A percentile compares a stretch with the other conserved stretches of the same genome.
Evolutionary conservation across 2,329 filamentous ascomycete species (phyloP).

Genomic region (Epichloe hybrida): DNA sequence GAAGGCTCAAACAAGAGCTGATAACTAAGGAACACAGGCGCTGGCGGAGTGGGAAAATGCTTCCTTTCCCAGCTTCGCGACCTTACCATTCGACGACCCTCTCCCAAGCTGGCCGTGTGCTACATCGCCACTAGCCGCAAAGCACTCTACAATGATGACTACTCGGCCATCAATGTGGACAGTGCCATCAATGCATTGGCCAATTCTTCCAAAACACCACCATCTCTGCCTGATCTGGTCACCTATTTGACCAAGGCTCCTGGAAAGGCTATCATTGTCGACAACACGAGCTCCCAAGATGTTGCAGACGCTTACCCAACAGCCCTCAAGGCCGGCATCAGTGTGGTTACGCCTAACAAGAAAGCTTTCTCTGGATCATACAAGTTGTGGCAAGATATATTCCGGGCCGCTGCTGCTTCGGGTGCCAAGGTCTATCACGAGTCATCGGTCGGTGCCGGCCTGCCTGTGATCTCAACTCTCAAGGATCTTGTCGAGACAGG

Average conservation of each 20-base stretch:
- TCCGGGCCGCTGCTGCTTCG: conserved; percentile 52
- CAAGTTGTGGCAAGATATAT: conserved; percentile 78
- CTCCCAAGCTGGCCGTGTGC: conserved; percentile 61
- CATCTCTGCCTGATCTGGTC: conserved; percentile 55
- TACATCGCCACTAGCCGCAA: conserved; percentile 80
- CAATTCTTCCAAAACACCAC: conserved; percentile 48
- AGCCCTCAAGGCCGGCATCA: conserved; percentile 71
- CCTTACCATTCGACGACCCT: conserved; percentile 52
- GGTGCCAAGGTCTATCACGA: conserved; percentile 89
- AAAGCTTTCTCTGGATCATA: conserved; percentile 84
- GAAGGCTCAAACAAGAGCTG: conserved; percentile 1
- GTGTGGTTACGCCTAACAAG: conserved; percentile 94
- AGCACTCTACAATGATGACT: conserved; percentile 62
- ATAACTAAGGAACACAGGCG: conserved; percentile 41
- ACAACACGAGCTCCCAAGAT: conserved; percentile 88
- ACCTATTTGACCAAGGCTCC: conserved; percentile 69
- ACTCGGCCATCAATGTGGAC: conserved; percentile 51
- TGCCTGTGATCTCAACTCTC: conserved; percentile 86
- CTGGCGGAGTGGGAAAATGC: conserved; percentile 82
- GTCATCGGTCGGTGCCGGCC: conserved; percentile 81
- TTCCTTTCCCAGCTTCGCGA: conserved; percentile 72
- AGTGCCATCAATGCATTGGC: conserved; percentile 49
- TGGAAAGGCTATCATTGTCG: conserved; percentile 68
- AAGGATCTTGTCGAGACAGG: conserved; percentile 92
- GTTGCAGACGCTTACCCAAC: conserved; percentile 72